A percentile compares a stretch with the other conserved stretches of the same genome.
Conservation (phyloP, 441 rosid genomes). For the Geranium incanum region DNA sequence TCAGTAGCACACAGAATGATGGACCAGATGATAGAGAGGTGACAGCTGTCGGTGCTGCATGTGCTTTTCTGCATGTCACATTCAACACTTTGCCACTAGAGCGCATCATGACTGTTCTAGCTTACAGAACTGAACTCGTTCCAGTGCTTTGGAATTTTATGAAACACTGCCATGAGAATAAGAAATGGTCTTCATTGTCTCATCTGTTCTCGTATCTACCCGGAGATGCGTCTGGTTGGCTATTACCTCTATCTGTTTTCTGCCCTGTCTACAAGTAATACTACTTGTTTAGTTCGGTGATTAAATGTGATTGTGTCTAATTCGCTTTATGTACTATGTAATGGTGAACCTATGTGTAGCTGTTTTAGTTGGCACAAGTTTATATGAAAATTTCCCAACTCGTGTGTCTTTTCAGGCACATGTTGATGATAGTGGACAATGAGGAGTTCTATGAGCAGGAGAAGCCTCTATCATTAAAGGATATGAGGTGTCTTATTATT, state of each 20-base stretch:
- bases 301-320: neutral
- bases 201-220: constrained; percentile 52
- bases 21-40: constrained; percentile 52
- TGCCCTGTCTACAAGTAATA: constrained; percentile 97
- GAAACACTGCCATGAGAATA: constrained; percentile 79
- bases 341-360: neutral
- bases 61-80: constrained; percentile 82
- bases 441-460: constrained; percentile 95
- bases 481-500: constrained; percentile 60
- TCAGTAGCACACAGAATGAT: constrained; percentile 34
- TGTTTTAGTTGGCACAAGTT: neutral
- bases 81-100: constrained; percentile 76
- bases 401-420: constrained; percentile 60
- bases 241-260: constrained; percentile 83
- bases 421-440: constrained; percentile 90
- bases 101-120: constrained; percentile 77
- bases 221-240: constrained; percentile 91
- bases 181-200: constrained; percentile 68
- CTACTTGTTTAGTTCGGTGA: constrained; percentile 13
- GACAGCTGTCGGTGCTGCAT: constrained; percentile 82
- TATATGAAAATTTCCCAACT: neutral
- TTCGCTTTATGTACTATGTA: neutral
- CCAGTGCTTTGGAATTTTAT: constrained; percentile 84
- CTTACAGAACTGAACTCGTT: constrained; percentile 92
- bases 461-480: constrained; percentile 79